Conservation (phyloP, 345 rosid species). For the Combretum micranthum region DNA sequence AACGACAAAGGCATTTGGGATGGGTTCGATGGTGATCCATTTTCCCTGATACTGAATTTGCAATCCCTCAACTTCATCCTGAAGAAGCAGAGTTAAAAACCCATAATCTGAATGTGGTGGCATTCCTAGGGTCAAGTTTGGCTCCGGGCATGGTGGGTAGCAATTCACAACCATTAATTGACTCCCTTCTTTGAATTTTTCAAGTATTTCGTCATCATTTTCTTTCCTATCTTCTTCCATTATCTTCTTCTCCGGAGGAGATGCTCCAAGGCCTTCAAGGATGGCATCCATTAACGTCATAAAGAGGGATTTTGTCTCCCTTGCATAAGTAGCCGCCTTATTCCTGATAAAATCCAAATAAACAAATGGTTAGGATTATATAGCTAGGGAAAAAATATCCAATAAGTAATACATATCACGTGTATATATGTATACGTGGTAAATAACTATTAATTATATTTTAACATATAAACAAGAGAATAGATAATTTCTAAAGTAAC, state of each 20-base stretch:
- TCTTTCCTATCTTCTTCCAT: not conserved
- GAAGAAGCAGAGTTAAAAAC: constrained; percentile 31
- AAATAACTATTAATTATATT: too few species aligned
- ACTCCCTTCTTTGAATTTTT: constrained; percentile 11
- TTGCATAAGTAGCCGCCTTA: constrained; percentile 20
- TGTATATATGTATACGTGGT: too few species aligned
- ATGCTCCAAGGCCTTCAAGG: constrained; percentile 23
- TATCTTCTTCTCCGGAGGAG: constrained; percentile 1
- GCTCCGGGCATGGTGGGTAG: constrained; percentile 35
- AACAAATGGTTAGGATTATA: not conserved
- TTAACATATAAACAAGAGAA: too few species aligned
- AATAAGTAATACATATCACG: too few species aligned
- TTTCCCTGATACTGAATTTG: constrained; percentile 26
- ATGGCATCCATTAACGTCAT: constrained; percentile 24
- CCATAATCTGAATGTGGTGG: constrained; percentile 36
- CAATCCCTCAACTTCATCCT: constrained; percentile 29
- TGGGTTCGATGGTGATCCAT: constrained; percentile 28
- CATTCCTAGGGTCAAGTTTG: constrained; percentile 30
- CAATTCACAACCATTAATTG: constrained; percentile 19
- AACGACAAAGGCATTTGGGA: constrained; percentile 23
- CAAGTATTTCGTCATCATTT: not conserved
- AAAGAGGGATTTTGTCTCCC: constrained; percentile 17
- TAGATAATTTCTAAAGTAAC: too few species aligned
- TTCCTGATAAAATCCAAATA: constrained; percentile 14
- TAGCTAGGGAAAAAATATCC: too few species aligned